Base-by-base conservation (phyloP, 1,284 basidiomycete genomes). In the Neolentinus lepideus region DNA sequence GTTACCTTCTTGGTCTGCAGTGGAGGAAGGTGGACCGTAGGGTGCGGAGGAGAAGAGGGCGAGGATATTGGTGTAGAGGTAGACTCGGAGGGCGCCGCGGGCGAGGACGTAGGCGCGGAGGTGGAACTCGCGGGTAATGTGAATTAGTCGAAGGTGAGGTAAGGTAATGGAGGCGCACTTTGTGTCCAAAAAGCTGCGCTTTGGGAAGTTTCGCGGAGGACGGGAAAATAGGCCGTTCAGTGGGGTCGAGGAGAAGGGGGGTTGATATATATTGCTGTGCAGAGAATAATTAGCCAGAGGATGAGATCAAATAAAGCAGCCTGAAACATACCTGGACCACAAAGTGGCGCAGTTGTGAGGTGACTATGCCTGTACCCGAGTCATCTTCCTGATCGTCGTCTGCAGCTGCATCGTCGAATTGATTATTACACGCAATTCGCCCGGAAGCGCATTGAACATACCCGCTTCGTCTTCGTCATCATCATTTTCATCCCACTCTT, bases 271-370 rank as follows among this genome's bases (percentile, higher is more conserved):
- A 98, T 73, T 95, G 90, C 93, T 97, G 60, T 10, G 55, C 33
- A 38, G 36, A 21, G 11, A 10, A 54, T 53, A 25, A 58, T 52
- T 29, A 43, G 26, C 64, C 31, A 60, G 56, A 53, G 51, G 16
- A 51, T 45, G 51, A 51, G 16, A 53, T 16, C 52, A 29, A 22
- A 57, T 43, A 27, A 24, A 31, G 36, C 35, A 61, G 55, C n/a
- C n/a, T n/a, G n/a, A n/a, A n/a, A n/a, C n/a, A 52, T 65, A 93
- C 94, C 81, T 99, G 97, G 53, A 98, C 88, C 19, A 99, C 94
- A 71, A 98, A 99, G 71, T 98, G 93, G 31, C 96, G 82, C 38
- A 99, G 77, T 61, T 98, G 96, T 19, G 92, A 94, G 14, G 83
- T 88, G 51, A 84, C 74, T 10, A 96, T 80, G n/a, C 79, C 75